These are phyloP conservation scores for Populus hybrid DNA, from an alignment of 441 rosid species.

Conservation along the genomic window DNA sequence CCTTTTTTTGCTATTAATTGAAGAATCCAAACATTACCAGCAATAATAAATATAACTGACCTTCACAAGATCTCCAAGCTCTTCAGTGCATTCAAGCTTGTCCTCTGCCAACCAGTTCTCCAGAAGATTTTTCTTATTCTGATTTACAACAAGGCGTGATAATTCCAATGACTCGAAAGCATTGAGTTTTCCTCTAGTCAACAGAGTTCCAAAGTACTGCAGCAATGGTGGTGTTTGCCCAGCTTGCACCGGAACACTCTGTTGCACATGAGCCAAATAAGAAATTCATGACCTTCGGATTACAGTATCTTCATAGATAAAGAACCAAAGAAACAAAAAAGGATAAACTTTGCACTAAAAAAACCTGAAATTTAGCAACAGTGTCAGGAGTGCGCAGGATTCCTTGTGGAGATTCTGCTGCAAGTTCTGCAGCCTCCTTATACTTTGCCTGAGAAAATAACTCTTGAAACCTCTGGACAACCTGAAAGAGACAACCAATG, in stretches of 20 bases:
- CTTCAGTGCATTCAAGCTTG: conserved; percentile 90
- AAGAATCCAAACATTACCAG: background rate
- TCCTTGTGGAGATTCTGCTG: conserved; percentile 96
- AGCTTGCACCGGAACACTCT: conserved; percentile 94
- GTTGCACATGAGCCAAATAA: conserved; percentile 26
- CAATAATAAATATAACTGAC: conserved; percentile 19
- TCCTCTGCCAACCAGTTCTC: conserved; percentile 94
- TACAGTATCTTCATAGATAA: background rate
- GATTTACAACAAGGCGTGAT: conserved; percentile 91
- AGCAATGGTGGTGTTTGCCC: conserved; percentile 93
- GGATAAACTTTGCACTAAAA: background rate
- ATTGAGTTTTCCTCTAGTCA: conserved; percentile 86
- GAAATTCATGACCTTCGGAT: background rate
- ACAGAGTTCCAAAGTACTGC: conserved; percentile 89
- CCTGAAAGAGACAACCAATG: conserved; percentile 35
- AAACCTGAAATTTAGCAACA: conserved; percentile 86
- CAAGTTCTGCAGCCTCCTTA: conserved; percentile 96
- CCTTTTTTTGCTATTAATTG: background rate
- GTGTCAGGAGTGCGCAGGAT: conserved; percentile 88
- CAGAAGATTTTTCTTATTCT: conserved; percentile 83
- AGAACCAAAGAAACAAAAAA: background rate
- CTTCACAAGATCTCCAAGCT: conserved; percentile 96
- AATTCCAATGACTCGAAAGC: conserved; percentile 88
- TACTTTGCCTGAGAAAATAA: conserved; percentile 89
- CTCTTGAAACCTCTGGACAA: conserved; percentile 92